These are phyloP conservation scores for Arthrobotrys sphaeroides DNA, from an alignment of 2,329 filamentous ascomycete genomes.

Conservation along the genomic window DNA sequence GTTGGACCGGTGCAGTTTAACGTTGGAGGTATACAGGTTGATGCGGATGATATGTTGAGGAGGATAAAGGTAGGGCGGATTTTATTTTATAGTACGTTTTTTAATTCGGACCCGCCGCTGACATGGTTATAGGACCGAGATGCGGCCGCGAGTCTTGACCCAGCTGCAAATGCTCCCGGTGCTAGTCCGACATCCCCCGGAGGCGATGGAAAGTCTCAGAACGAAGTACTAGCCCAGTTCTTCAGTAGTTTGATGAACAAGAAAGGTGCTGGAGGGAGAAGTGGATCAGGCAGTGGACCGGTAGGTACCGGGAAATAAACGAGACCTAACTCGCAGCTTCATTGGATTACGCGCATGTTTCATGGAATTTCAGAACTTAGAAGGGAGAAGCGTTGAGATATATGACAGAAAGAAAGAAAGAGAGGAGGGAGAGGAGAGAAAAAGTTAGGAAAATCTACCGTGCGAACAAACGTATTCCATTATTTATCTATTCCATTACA, in stretches of 20 bases:
- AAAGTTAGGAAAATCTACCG: not conserved
- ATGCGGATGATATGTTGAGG: constrained; percentile 91
- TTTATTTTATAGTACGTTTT: not conserved
- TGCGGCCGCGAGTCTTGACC: constrained; percentile 58
- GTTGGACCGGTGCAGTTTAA: constrained; percentile 97
- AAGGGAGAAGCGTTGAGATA: no score
- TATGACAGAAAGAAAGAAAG: not conserved
- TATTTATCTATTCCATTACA: not conserved
- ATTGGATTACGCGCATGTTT: not conserved
- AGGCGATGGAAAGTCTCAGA: constrained; percentile 64
- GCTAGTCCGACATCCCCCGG: constrained; percentile 58
- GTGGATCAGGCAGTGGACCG: constrained; percentile 22
- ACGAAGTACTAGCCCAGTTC: constrained; percentile 70
- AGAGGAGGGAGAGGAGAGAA: no score
- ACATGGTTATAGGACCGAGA: constrained; percentile 61
- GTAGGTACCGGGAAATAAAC: constrained; percentile 4
- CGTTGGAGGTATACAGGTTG: constrained; percentile 95
- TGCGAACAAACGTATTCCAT: not conserved
- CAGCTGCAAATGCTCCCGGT: constrained; percentile 15
- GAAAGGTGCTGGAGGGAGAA: constrained; percentile 50
- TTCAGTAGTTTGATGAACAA: constrained; percentile 70
- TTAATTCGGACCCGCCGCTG: constrained; percentile 49
- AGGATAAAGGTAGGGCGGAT: constrained; percentile 77
- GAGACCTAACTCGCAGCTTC: not conserved
- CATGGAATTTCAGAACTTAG: not conserved